Conservation (phyloP, 345 rosid species). For the Schrenkiella parvula region DNA sequence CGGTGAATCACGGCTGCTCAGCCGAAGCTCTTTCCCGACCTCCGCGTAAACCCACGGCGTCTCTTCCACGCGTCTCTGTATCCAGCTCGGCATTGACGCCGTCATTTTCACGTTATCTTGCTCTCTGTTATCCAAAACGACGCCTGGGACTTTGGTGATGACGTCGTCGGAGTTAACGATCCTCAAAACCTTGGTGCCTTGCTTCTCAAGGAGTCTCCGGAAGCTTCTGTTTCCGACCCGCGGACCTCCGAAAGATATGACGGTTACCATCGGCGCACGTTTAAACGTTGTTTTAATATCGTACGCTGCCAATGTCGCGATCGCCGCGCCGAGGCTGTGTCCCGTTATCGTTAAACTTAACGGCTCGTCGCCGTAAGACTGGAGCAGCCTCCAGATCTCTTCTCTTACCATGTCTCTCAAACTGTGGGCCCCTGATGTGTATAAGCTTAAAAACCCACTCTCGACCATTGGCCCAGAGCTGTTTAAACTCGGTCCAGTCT, state of each 20-base stretch:
- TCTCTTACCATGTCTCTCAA: conserved; percentile 57
- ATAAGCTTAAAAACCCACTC: conserved; percentile 79
- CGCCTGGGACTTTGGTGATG: conserved; percentile 86
- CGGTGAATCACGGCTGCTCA: conserved; percentile 69
- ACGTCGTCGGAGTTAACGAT: conserved; percentile 87
- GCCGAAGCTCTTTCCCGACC: conserved; percentile 68
- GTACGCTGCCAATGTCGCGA: conserved; percentile 70
- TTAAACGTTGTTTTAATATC: conserved; percentile 61
- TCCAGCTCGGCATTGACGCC: conserved; percentile 49
- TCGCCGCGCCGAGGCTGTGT: conserved; percentile 91
- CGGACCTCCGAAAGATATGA: conserved; percentile 91
- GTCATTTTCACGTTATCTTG: conserved; percentile 10
- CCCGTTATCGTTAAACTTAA: conserved; percentile 87
- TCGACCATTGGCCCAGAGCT: conserved; percentile 70
- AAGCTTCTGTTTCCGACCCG: conserved; percentile 81
- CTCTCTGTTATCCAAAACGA: conserved; percentile 46
- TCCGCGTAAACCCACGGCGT: conserved; percentile 81
- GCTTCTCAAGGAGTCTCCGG: conserved; percentile 53
- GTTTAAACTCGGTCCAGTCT: neutral
- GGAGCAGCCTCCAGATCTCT: conserved; percentile 52
- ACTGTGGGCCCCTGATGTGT: conserved; percentile 63
- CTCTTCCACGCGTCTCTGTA: conserved; percentile 50
- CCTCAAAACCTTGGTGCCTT: conserved; percentile 66
- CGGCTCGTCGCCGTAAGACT: conserved; percentile 62
- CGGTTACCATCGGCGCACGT: conserved; percentile 61